Conservation (phyloP, 2,329 filamentous ascomycete genomes). For the Phaeosphaeria sp. region DNA sequence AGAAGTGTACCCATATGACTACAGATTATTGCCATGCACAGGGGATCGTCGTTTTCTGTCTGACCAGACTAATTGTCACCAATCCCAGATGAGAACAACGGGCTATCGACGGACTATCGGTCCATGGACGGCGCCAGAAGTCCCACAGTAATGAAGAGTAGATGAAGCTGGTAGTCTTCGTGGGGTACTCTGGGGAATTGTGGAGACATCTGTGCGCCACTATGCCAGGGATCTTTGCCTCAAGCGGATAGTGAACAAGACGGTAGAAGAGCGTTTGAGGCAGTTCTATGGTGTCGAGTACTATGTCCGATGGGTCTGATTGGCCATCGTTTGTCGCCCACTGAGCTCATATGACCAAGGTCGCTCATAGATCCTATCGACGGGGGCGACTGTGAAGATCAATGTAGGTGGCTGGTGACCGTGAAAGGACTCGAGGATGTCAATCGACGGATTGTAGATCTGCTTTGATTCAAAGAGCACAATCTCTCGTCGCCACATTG, state of each 20-base stretch:
- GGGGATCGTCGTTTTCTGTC: constrained; percentile 20
- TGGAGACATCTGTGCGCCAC: constrained; percentile 39
- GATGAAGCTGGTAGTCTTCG: constrained; percentile 39
- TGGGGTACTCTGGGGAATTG: constrained; percentile 44
- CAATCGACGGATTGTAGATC: not conserved
- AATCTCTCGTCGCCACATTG: not conserved
- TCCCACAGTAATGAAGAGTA: constrained; percentile 41
- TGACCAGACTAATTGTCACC: constrained; percentile 22
- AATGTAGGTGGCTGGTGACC: not conserved
- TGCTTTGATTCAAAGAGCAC: not conserved
- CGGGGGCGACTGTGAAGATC: constrained; percentile 17
- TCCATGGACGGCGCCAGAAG: constrained; percentile 25
- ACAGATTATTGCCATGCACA: constrained; percentile 23
- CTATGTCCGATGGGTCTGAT: constrained; percentile 25
- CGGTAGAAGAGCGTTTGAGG: constrained; percentile 19
- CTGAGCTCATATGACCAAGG: constrained; percentile 12
- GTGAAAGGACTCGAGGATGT: not conserved
- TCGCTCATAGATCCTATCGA: constrained; percentile 8
- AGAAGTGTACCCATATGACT: constrained; percentile 22
- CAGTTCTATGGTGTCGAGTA: constrained; percentile 17
- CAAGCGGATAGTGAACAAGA: constrained; percentile 30
- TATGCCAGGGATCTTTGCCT: constrained; percentile 27
- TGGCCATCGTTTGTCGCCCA: constrained; percentile 16
- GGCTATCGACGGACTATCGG: constrained; percentile 46
- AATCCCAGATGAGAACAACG: constrained; percentile 34